These are phyloP conservation scores for Aegilops bicornis DNA, from an alignment of 176 grass and related monocot genomes.

Conservation along the genomic window DNA sequence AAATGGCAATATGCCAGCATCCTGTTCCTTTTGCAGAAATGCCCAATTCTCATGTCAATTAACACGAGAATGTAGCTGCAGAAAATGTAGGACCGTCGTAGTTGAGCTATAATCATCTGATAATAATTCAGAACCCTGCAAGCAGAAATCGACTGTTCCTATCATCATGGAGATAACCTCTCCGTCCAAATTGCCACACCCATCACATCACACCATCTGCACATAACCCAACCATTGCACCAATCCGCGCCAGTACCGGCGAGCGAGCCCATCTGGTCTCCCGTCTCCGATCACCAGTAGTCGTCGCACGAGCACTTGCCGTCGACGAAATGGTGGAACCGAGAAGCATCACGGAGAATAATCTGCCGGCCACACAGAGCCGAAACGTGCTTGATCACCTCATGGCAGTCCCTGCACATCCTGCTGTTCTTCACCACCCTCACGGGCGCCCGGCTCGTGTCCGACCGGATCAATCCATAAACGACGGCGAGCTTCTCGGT, in stretches of 20 bases:
- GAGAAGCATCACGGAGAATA: conserved; percentile 54
- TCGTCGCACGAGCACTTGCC: conserved; percentile 82
- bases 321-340: conserved; percentile 74
- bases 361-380: conserved; percentile 44
- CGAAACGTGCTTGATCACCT: conserved; percentile 58
- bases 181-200: neutral
- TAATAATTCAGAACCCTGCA: neutral
- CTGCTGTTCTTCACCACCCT: conserved; percentile 89
- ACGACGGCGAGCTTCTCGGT: conserved; percentile 82
- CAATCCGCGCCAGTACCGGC: neutral
- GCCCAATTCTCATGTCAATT: neutral
- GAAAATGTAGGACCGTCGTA: neutral
- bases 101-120: neutral
- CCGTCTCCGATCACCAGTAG: conserved; percentile 47
- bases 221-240: neutral
- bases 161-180: conserved; percentile 14
- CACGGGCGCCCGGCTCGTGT: conserved; percentile 39
- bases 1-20: neutral
- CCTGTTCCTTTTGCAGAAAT: neutral
- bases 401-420: conserved; percentile 86
- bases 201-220: neutral
- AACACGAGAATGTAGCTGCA: conserved; percentile 20
- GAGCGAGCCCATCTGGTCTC: neutral
- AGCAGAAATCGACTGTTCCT: neutral
- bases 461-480: conserved; percentile 61